Conservation (phyloP, 2,329 filamentous ascomycete species). For the Byssothecium circinans region DNA sequence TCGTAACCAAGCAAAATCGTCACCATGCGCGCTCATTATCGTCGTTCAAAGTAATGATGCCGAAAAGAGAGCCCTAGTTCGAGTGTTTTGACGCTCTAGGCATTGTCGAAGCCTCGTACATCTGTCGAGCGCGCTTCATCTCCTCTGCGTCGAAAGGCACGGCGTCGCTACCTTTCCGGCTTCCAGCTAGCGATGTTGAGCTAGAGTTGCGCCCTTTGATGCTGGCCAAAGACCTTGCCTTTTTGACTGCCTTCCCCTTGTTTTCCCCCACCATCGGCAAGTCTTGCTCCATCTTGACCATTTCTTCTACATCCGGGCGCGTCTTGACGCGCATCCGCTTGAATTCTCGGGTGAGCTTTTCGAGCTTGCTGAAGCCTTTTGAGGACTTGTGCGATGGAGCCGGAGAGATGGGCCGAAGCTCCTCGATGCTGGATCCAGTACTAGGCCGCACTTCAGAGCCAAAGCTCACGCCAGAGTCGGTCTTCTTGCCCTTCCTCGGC, state of each 20-base stretch:
- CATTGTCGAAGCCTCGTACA: constrained; percentile 30
- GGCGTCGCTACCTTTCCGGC: constrained; percentile 38
- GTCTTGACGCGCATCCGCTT: constrained; percentile 59
- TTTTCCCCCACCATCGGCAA: constrained; percentile 20
- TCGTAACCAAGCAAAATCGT: constrained; percentile 8
- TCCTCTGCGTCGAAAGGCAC: constrained; percentile 38
- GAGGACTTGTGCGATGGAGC: constrained; percentile 18
- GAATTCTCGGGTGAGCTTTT: constrained; percentile 62
- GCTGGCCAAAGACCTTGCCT: constrained; percentile 39
- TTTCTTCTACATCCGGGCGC: constrained; percentile 54
- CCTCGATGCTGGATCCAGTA: constrained; percentile 29
- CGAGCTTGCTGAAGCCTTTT: constrained; percentile 55
- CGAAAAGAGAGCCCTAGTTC: neutral
- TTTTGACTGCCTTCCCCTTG: constrained; percentile 41
- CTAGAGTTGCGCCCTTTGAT: constrained; percentile 35
- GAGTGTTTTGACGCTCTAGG: neutral
- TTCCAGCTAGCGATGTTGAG: constrained; percentile 31
- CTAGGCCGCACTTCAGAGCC: constrained; percentile 42
- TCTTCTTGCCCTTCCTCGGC: constrained; percentile 55
- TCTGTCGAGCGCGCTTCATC: constrained; percentile 40
- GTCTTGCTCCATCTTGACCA: constrained; percentile 38
- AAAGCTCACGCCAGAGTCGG: constrained; percentile 67
- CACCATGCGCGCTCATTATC: neutral
- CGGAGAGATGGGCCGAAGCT: constrained; percentile 22
- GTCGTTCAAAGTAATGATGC: neutral